phyloP scores from a whole-genome alignment of 2,329 filamentous ascomycete genomes.

The Microdochium bolleyi region DNA sequence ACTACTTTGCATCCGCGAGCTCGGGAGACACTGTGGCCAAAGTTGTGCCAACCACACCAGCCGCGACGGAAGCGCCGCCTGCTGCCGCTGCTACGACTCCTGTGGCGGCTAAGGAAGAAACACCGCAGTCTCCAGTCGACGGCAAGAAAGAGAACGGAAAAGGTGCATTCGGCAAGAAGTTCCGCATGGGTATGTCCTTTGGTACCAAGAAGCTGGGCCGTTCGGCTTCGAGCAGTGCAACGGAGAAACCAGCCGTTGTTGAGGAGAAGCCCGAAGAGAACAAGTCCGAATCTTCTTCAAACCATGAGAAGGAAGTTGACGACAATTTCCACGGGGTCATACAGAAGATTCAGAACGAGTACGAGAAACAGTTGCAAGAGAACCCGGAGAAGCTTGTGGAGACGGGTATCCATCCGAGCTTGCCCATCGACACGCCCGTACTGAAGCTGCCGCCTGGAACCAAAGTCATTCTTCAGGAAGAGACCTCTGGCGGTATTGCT shows the following conservation, averaged over 20 bases:
- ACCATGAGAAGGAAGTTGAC: constrained; percentile 64
- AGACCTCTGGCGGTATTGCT: constrained; percentile 60
- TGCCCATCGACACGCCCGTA: constrained; percentile 67
- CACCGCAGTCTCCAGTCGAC: constrained; percentile 43
- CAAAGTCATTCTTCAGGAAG: constrained; percentile 62
- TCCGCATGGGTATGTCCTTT: constrained; percentile 70
- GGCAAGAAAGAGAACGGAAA: constrained; percentile 42
- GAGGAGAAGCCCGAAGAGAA: constrained; percentile 69
- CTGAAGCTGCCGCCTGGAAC: constrained; percentile 62
- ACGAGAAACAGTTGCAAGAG: constrained; percentile 59
- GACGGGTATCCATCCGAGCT: constrained; percentile 58
- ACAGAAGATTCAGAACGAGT: constrained; percentile 65
- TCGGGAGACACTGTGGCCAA: constrained; percentile 38
- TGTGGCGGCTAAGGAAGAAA: constrained; percentile 29
- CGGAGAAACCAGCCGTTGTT: constrained; percentile 63
- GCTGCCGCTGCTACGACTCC: constrained; percentile 32
- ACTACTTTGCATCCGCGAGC: constrained; percentile 67
- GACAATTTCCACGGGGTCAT: constrained; percentile 67
- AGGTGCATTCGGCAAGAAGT: constrained; percentile 73
- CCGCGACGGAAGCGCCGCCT: constrained; percentile 27
- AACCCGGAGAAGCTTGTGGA: constrained; percentile 46
- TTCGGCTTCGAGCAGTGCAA: constrained; percentile 54
- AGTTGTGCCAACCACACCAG: constrained; percentile 13
- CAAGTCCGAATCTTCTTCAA: constrained; percentile 50
- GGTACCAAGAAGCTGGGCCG: constrained; percentile 78